Evolutionary conservation across 2,329 filamentous ascomycete species (phyloP).

Genomic region (Penicillium sp.): DNA sequence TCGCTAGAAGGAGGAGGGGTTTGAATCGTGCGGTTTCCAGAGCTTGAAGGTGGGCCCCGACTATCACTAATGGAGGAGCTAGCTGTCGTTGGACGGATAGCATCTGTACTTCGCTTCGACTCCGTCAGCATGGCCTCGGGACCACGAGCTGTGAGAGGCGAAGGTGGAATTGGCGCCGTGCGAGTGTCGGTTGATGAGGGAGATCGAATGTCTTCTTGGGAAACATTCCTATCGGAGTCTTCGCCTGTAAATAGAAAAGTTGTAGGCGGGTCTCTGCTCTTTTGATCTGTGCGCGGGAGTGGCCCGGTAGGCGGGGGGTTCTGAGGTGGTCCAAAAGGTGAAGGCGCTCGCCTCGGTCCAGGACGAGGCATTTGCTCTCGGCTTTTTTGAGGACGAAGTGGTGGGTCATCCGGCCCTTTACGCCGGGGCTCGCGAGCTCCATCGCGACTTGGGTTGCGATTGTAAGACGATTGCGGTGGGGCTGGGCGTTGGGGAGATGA

Average conservation of each 20-base stretch:
- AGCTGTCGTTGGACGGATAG: constrained; percentile 26
- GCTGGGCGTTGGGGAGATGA: constrained; percentile 17
- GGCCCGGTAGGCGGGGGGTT: constrained; percentile 20
- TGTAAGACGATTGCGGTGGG: constrained; percentile 26
- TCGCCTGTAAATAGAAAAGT: constrained; percentile 16
- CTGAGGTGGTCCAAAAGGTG: constrained; percentile 25
- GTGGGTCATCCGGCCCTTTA: constrained; percentile 33
- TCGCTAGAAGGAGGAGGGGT: constrained; percentile 27
- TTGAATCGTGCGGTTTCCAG: constrained; percentile 24
- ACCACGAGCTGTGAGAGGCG: constrained; percentile 3
- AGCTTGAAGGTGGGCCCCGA: constrained; percentile 14
- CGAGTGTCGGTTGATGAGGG: constrained; percentile 25
- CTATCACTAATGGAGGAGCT: constrained; percentile 22
- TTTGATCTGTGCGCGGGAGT: constrained; percentile 19
- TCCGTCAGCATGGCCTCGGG: constrained; percentile 10
- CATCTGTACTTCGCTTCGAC: constrained; percentile 22
- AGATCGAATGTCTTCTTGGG: constrained; percentile 20
- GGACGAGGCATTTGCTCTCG: constrained; percentile 37
- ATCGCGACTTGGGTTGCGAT: constrained; percentile 35
- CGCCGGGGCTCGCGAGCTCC: constrained; percentile 26
- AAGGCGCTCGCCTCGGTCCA: constrained; percentile 29
- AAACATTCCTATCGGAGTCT: constrained; percentile 12
- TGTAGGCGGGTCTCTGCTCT: constrained; percentile 16
- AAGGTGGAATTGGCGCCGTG: constrained; percentile 3
- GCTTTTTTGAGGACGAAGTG: constrained; percentile 32